Conservation (phyloP, 148 eudicot species). For the Talinum fruticosum region DNA sequence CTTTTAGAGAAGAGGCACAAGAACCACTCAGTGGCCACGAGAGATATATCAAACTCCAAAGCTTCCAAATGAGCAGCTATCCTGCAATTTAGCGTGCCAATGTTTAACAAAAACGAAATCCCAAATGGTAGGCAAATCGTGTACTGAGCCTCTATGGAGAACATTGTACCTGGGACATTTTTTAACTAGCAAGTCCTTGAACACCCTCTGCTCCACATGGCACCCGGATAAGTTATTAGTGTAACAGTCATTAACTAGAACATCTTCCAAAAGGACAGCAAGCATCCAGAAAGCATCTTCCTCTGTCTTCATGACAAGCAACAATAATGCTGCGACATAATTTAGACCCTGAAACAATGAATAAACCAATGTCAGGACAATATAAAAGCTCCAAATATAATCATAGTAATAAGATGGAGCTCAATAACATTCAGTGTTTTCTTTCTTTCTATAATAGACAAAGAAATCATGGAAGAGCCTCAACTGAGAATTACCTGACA, state of each 20-base stretch:
- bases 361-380: background rate
- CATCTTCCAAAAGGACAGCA: slow-evolving; percentile 87
- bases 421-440: background rate
- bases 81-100: slow-evolving; percentile 47
- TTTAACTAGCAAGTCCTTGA: slow-evolving; percentile 69
- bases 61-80: slow-evolving; percentile 85
- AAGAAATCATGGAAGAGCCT: background rate
- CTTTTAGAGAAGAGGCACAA: slow-evolving; percentile 95
- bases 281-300: slow-evolving; percentile 99
- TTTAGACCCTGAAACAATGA: slow-evolving; percentile 69
- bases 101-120: background rate
- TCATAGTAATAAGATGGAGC: background rate
- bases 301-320: slow-evolving; percentile 99
- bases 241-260: slow-evolving; percentile 83
- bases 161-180: slow-evolving; percentile 71
- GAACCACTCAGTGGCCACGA: slow-evolving; percentile 97
- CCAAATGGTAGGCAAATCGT: background rate
- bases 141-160: background rate
- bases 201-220: slow-evolving; percentile 97
- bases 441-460: background rate
- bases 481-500: slow-evolving; percentile 63
- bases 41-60: slow-evolving; percentile 88
- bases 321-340: slow-evolving; percentile 86
- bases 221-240: slow-evolving; percentile 85
- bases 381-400: background rate